Evolutionary conservation across 208 protist species (phyloP).

Genomic region (Willaertia magna): DNA sequence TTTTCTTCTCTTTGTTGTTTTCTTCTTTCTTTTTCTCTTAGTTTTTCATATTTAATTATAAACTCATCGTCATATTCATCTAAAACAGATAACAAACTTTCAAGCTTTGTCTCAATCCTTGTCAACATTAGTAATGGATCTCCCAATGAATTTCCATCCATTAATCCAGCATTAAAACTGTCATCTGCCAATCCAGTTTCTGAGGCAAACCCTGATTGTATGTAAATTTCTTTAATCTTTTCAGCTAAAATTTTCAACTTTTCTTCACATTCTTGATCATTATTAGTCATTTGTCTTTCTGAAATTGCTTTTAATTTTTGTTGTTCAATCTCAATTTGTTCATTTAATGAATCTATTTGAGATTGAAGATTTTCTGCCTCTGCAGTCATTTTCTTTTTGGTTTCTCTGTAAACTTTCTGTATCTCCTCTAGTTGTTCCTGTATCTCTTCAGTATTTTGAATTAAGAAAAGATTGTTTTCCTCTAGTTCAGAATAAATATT

Average conservation of each 20-base stretch:
- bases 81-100: constrained; percentile 42
- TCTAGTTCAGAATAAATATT: constrained; percentile 84
- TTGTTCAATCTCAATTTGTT: constrained; percentile 54
- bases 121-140: constrained; percentile 67
- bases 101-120: constrained; percentile 72
- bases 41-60: constrained; percentile 56
- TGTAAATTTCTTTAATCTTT: constrained; percentile 16
- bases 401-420: constrained; percentile 54
- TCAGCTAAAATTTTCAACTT: constrained; percentile 16
- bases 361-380: constrained; percentile 58
- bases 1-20: constrained; percentile 40
- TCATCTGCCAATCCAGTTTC: not conserved
- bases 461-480: constrained; percentile 86
- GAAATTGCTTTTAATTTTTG: constrained; percentile 52
- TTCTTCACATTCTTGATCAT: not conserved
- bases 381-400: constrained; percentile 60
- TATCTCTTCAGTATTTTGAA: constrained; percentile 68
- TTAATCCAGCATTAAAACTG: not conserved
- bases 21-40: constrained; percentile 62
- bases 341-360: constrained; percentile 62
- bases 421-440: constrained; percentile 82
- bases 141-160: not conserved
- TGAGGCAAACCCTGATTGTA: not conserved
- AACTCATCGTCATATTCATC: constrained; percentile 39
- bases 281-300: constrained; percentile 32